phyloP scores from a whole-genome alignment of 2,329 filamentous ascomycete species.

The Ascochyta fabae region DNA sequence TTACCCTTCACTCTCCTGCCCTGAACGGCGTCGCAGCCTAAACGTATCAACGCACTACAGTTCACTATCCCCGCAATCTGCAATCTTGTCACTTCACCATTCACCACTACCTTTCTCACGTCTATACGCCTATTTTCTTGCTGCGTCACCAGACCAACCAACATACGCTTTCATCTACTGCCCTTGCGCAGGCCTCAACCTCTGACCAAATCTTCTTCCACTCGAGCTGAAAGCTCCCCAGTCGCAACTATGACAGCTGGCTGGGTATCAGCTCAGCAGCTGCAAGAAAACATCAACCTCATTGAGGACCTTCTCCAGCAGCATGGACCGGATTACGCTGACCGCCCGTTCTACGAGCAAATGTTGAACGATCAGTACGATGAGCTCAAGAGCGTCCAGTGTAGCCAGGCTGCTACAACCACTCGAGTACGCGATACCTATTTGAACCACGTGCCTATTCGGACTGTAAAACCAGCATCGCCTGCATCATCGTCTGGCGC shows the following conservation, averaged over 20 bases:
- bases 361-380: conserved; percentile 15
- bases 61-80: background rate
- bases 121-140: background rate
- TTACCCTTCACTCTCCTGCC: conserved; percentile 5
- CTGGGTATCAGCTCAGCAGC: conserved; percentile 1
- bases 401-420: background rate
- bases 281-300: conserved; percentile 10
- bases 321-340: conserved; percentile 2
- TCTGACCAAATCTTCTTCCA: background rate
- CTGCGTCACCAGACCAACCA: background rate
- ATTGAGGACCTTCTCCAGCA: conserved; percentile 11
- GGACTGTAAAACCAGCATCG: background rate
- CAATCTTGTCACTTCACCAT: background rate
- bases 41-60: background rate
- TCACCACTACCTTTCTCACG: background rate
- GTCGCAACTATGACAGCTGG: conserved; percentile 1
- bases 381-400: background rate
- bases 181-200: background rate
- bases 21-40: conserved; percentile 6
- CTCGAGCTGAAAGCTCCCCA: background rate
- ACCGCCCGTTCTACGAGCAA: conserved; percentile 9
- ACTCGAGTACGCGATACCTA: background rate
- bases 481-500: conserved; percentile 9
- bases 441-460: background rate
- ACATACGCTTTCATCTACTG: background rate